These are phyloP conservation scores for Microbotryomycetes sp. DNA, from an alignment of 1,284 basidiomycete species.

Conservation along the genomic window DNA sequence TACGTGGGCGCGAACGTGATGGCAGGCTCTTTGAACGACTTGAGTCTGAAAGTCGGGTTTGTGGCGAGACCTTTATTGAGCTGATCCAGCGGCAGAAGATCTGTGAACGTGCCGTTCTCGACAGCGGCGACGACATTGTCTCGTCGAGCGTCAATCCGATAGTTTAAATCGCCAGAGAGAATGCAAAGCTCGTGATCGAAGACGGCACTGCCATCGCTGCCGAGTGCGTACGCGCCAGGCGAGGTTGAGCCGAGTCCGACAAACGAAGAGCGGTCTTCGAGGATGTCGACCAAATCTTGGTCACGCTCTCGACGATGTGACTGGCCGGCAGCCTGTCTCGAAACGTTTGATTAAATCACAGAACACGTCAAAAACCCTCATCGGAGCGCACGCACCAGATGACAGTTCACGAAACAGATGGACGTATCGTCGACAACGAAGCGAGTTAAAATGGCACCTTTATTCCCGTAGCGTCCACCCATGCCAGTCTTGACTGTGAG, in stretches of 20 bases:
- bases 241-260: slow-evolving; percentile 39
- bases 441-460: slow-evolving; percentile 70
- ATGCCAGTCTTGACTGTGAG: slow-evolving; percentile 92
- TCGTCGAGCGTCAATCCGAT: slow-evolving; percentile 84
- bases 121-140: slow-evolving; percentile 69
- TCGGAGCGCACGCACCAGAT: slow-evolving; percentile 92
- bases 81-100: slow-evolving; percentile 74
- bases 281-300: slow-evolving; percentile 81
- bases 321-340: slow-evolving; percentile 85
- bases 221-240: slow-evolving; percentile 63
- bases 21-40: slow-evolving; percentile 72
- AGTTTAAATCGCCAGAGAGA: slow-evolving; percentile 78
- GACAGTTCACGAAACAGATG: slow-evolving; percentile 91
- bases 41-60: slow-evolving; percentile 80
- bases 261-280: slow-evolving; percentile 72
- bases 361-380: slow-evolving; percentile 78
- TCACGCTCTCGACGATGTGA: slow-evolving; percentile 82
- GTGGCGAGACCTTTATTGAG: slow-evolving; percentile 73
- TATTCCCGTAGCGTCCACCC: slow-evolving; percentile 96
- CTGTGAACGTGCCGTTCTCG: slow-evolving; percentile 43
- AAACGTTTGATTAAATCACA: too few relatives aligned
- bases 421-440: slow-evolving; percentile 84
- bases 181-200: slow-evolving; percentile 92
- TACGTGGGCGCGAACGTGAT: slow-evolving; percentile 84
- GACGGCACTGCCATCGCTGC: slow-evolving; percentile 89